Base-by-base conservation (phyloP, 495 filamentous ascomycete species). In the Penicillium lagena region DNA sequence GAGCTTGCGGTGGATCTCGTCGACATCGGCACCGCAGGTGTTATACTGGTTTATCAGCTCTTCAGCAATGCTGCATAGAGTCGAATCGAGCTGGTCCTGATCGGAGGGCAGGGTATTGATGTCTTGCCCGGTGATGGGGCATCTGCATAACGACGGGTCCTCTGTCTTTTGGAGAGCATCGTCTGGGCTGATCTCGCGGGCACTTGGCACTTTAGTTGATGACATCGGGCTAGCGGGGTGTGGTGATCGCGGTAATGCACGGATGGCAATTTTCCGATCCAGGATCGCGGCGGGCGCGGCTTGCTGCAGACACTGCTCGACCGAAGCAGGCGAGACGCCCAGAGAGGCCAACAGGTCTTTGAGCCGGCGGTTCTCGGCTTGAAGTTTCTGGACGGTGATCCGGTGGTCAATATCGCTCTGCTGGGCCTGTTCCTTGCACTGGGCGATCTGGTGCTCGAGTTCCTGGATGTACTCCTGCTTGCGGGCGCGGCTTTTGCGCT, bases 381-480 rank as follows among this genome's bases (percentile, higher is more conserved):
- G 57, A 1, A 71, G 39, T 42, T 52, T 68, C 50, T 72, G 69
- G 7, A 61, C 45, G 1, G 49, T 47, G 6, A 72, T 41, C 30
- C 66, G 52, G 37, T 71, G 55, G 33, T 67, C 55, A 7, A 72
- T 58, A 39, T 72, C 67, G 36, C 55, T 61, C 12, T 53, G 56
- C 11, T 60, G 58, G 7, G 54, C 49, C 39, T 66, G 43, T 39
- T 64, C 52, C 55, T 90, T 81, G 50, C 70, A 82, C 7, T 64
- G 47, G n/a, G 75, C 73, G 37, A 87, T 57, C 44, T 77, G 81
- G 35, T 73, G 58, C 56, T 93, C 87, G 28, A 93, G 69, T 15
- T 85, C 80, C 30, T 77, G 66, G 13, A 88, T 62, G 57, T 94
- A 86, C 56, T 89, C 82, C 64, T 86, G 89, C 46, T 79, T 79